Base-by-base conservation (phyloP, 2,329 filamentous ascomycete species). In the Orbilia ellipsospora region DNA sequence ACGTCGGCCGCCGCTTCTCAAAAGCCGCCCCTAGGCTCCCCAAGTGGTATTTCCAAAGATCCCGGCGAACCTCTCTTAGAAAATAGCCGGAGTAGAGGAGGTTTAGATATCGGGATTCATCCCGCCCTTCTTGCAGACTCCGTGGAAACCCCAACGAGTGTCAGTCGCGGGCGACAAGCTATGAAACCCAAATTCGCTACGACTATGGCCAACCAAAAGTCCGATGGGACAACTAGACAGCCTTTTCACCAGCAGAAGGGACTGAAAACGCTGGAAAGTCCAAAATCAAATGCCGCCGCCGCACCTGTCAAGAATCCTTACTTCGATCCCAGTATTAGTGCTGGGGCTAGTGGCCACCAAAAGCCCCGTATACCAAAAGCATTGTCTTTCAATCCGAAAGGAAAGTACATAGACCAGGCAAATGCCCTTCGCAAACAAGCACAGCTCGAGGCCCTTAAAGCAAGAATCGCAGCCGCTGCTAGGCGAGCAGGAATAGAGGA, bases 341-440 rank as follows among this genome's bases (percentile, higher is more conserved):
- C 87, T n/a, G 84, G 86, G 3, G 88, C 90, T 67, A 85, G 86
- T 78, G 84, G 85, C 64, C 80, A 83, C 77, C 85, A 82, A 80
- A 92, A 90, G 79, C 85, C 87, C 44, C 87, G 93, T 60, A 87
- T 91, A 77, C 88, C 92, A 10, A 89, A 92, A 73, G 89, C 92
- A 78, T 86, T 99, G 16, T 84, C 93, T 12, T 98, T 99, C 85
- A 97, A 97, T 80, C 90, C 94, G 79, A 96, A 96, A 82, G 95
- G 95, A 63, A 98, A 98, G 86, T 98, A 97, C 81, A 97, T 98
- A 74, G 90, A 93, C 78, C 94, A 98, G 83, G 95, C 92, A 6
- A 94, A 92, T 81, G 94, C 94, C 68, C 84, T 97, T 62, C 90
- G 95, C 77, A 88, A 93, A 74, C 94, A 97, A 83, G 93, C 91